Conservation (phyloP, 306 rosid species). For the Rosa rugosa region DNA sequence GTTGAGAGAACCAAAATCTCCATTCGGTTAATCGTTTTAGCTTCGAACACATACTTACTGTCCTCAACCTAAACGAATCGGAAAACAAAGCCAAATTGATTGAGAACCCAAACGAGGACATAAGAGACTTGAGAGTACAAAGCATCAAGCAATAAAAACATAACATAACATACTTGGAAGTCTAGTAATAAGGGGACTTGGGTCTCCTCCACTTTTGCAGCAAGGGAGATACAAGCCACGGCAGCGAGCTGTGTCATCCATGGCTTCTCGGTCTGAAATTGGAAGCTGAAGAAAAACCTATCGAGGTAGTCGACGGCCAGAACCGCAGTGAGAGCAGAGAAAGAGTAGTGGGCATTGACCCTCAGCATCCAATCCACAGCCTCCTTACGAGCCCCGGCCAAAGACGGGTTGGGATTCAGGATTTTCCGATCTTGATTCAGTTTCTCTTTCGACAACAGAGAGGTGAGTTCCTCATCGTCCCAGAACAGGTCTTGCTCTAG, state of each 20-base stretch:
- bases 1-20: slow-evolving; percentile 88
- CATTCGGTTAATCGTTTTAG: slow-evolving; percentile 72
- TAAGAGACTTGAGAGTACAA: not conserved
- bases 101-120: not conserved
- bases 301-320: slow-evolving; percentile 82
- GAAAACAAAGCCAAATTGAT: not conserved
- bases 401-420: slow-evolving; percentile 18
- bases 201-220: slow-evolving; percentile 89
- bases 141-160: not conserved
- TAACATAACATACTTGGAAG: slow-evolving; percentile 55
- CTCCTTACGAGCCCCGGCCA: slow-evolving; percentile 51
- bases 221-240: slow-evolving; percentile 78
- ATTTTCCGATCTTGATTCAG: slow-evolving; percentile 31
- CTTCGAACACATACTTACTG: slow-evolving; percentile 60
- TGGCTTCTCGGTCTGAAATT: slow-evolving; percentile 57
- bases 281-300: slow-evolving; percentile 54
- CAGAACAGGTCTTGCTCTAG: slow-evolving; percentile 63
- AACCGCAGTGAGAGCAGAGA: slow-evolving; percentile 70
- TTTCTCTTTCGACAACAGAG: slow-evolving; percentile 54
- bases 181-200: slow-evolving; percentile 77
- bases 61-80: slow-evolving; percentile 61
- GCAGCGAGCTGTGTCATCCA: slow-evolving; percentile 91
- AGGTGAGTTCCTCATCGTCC: slow-evolving; percentile 67
- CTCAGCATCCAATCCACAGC: slow-evolving; percentile 73
- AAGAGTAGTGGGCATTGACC: slow-evolving; percentile 59